phyloP scores from a whole-genome alignment of 2,329 filamentous ascomycete species.

The Aspergillus floridensis region DNA sequence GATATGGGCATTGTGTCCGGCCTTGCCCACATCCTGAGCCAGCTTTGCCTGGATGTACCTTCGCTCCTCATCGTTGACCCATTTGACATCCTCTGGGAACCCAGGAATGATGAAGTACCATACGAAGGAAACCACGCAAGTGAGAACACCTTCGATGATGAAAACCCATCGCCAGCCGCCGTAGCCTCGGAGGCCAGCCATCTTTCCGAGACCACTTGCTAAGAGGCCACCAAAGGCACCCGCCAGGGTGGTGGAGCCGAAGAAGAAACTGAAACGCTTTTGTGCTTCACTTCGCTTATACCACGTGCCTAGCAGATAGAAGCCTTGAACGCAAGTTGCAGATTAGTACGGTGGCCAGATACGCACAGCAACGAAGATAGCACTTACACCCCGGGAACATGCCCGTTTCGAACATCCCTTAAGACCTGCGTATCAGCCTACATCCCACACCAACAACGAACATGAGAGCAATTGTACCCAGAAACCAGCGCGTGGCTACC shows the following conservation, averaged over 20 bases:
- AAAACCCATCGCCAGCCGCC: conserved; percentile 52
- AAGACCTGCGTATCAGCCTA: neutral
- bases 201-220: conserved; percentile 59
- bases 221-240: conserved; percentile 63
- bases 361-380: conserved; percentile 2
- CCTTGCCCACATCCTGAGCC: conserved; percentile 65
- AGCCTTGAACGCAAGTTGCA: conserved; percentile 25
- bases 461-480: conserved; percentile 46
- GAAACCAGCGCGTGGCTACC: conserved; percentile 77
- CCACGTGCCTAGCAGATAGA: conserved; percentile 73
- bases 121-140: conserved; percentile 58
- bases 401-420: conserved; percentile 66
- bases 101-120: conserved; percentile 66
- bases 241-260: conserved; percentile 65
- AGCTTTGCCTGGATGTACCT: conserved; percentile 65
- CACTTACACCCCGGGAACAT: conserved; percentile 64
- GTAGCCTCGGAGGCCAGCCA: conserved; percentile 59
- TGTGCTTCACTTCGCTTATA: conserved; percentile 86
- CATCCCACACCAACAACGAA: neutral
- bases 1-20: conserved; percentile 62
- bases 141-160: conserved; percentile 64
- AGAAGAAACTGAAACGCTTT: conserved; percentile 91
- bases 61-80: conserved; percentile 69
- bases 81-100: conserved; percentile 72
- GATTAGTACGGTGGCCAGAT: neutral